Conservation (phyloP, 495 filamentous ascomycete species). For the Talaromyces borbonicus region DNA sequence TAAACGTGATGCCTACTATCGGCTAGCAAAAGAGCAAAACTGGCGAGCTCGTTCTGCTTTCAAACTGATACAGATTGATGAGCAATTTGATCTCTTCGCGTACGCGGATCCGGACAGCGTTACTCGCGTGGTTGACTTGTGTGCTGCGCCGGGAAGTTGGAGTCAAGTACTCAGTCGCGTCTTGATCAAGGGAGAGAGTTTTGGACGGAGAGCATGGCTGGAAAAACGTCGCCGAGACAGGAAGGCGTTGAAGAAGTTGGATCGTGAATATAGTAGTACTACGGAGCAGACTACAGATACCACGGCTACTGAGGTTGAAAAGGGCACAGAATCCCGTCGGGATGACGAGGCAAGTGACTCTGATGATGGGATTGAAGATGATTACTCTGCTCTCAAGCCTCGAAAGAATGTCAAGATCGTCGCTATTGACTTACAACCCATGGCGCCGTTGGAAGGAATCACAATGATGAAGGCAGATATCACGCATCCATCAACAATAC, state of each 20-base stretch:
- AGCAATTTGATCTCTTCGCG: constrained; percentile 91
- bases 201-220: constrained; percentile 74
- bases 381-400: constrained; percentile 32
- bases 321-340: constrained; percentile 13
- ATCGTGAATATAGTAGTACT: too few relatives aligned
- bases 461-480: constrained; percentile 88
- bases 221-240: constrained; percentile 58
- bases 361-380: constrained; percentile 21
- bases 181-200: constrained; percentile 83
- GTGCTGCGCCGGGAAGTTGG: constrained; percentile 94
- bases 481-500: constrained; percentile 91
- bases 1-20: constrained; percentile 95
- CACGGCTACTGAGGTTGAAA: constrained; percentile 28
- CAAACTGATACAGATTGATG: constrained; percentile 92
- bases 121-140: constrained; percentile 91
- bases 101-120: constrained; percentile 48
- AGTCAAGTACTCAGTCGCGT: constrained; percentile 90
- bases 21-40: constrained; percentile 95
- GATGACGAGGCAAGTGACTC: too few relatives aligned
- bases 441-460: constrained; percentile 86
- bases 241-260: constrained; percentile 18
- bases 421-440: constrained; percentile 89
- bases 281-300: too few relatives aligned
- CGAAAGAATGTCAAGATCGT: constrained; percentile 83
- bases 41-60: constrained; percentile 95